These are phyloP conservation scores for Fusarium sp. DNA, from an alignment of 2,329 filamentous ascomycete genomes.

Conservation along the genomic window DNA sequence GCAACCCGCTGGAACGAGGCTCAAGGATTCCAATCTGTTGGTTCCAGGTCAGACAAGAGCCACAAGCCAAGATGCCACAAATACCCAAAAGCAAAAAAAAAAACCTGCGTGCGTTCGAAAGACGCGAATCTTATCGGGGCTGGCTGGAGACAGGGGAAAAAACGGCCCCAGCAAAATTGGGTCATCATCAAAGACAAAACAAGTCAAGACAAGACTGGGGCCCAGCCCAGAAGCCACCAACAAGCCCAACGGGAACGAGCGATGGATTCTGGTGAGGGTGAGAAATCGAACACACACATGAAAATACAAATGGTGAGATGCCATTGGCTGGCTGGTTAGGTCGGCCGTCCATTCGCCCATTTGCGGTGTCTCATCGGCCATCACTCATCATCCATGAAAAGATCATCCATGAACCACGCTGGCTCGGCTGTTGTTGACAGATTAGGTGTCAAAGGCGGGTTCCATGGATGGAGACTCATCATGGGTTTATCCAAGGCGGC, in stretches of 20 bases:
- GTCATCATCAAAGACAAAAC: background rate
- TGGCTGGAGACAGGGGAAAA: slow-evolving; percentile 17
- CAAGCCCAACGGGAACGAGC: slow-evolving; percentile 28
- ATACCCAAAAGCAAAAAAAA: slow-evolving; percentile 15
- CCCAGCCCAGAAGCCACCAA: slow-evolving; percentile 36
- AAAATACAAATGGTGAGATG: slow-evolving; percentile 28
- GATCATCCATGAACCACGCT: background rate
- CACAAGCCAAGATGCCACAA: slow-evolving; percentile 16
- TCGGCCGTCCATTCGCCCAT: slow-evolving; percentile 25
- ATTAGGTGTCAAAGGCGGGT: slow-evolving; percentile 17
- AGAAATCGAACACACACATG: slow-evolving; percentile 26
- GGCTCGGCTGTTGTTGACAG: slow-evolving; percentile 7
- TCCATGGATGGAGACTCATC: slow-evolving; percentile 21
- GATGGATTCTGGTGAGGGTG: slow-evolving; percentile 27
- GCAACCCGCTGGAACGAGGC: slow-evolving; percentile 31
- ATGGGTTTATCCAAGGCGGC: slow-evolving; percentile 34
- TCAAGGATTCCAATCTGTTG: slow-evolving; percentile 29
- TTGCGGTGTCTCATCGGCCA: slow-evolving; percentile 26
- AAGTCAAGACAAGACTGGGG: slow-evolving; percentile 13
- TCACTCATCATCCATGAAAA: slow-evolving; percentile 9
- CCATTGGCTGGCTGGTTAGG: slow-evolving; percentile 18
- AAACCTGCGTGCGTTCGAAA: slow-evolving; percentile 21
- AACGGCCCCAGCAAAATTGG: slow-evolving; percentile 32
- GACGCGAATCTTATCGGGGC: slow-evolving; percentile 38
- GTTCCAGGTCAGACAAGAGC: slow-evolving; percentile 22